Evolutionary conservation across 345 rosid species (phyloP), one percentile per base, ranked within the genome.

Genomic region (Noccaea bulbosa): DNA sequence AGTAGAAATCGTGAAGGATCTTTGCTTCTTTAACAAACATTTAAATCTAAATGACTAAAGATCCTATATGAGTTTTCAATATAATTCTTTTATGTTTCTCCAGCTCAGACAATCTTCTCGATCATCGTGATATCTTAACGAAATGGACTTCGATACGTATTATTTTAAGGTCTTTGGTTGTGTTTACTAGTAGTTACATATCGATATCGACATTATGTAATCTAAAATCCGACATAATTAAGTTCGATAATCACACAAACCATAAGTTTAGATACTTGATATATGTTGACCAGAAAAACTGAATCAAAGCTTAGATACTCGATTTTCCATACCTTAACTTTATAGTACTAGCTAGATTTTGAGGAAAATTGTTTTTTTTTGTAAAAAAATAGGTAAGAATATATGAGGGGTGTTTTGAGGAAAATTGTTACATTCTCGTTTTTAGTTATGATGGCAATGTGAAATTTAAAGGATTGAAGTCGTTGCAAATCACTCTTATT

Each of bases 51-150:
- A 11, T 46, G 69, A 63, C 40, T 32, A 40, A 73, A 65, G 37
- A 65, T 73, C 44, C 71, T 73, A 49, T 73, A 49, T 54, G 57
- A 65, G 34, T 48, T 38, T 72, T 39, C 16, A 27, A 27, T 54
- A 15, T 24, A 27, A 8, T 56, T 35, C 2, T 65, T 73, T 48
- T 56, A 32, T 39, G 71, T 11, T 48, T 32, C 53, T 30, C 51
- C 71, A 73, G 67, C 77, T 73, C 71, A 73, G 40, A 73, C 58
- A 56, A 65, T 72, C 59, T 65, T 39, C 52, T 16, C 37, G 65
- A 46, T 35, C 47, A 72, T 72, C 49, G 32, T 65, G 67, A 60
- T 65, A 73, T 73, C 67, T 73, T 65, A 22, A 32, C 37, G 66
- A 65, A 39, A 73, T n/a, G 35, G 71, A 73, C 59, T 73, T 65